These are phyloP conservation scores for Rhynchosporium secalis DNA, from an alignment of 2,329 filamentous ascomycete genomes.

Conservation along the genomic window DNA sequence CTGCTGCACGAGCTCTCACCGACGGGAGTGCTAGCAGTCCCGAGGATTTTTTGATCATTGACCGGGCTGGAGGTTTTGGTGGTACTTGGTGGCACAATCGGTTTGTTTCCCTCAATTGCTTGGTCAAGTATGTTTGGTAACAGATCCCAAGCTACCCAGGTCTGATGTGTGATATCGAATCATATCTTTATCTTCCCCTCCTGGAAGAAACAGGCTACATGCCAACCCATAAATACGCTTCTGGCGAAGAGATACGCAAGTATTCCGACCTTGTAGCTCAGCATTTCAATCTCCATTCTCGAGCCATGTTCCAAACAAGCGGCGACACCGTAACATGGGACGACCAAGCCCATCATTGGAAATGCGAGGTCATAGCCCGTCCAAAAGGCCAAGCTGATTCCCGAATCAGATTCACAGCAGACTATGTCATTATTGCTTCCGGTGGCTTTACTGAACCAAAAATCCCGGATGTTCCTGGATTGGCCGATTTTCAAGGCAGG, in stretches of 20 bases:
- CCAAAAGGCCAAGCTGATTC: constrained; percentile 16
- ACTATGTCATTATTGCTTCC: constrained; percentile 42
- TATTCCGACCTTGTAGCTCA: constrained; percentile 48
- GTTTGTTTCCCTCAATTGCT: not conserved
- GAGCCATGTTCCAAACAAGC: constrained; percentile 49
- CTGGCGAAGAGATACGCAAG: constrained; percentile 36
- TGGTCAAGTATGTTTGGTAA: not conserved
- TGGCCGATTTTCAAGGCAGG: constrained; percentile 43
- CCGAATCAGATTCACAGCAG: constrained; percentile 29
- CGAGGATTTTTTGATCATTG: constrained; percentile 44
- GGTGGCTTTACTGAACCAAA: constrained; percentile 47
- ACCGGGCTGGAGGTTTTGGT: constrained; percentile 50
- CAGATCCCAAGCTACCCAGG: constrained; percentile 44
- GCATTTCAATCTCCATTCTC: constrained; percentile 44
- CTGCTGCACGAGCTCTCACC: constrained; percentile 14
- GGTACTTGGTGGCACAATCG: constrained; percentile 52
- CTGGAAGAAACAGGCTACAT: constrained; percentile 61
- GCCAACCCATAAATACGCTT: constrained; percentile 43
- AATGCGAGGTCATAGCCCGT: constrained; percentile 12
- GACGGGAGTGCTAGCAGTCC: constrained; percentile 21
- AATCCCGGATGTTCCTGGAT: constrained; percentile 46
- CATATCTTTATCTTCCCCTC: constrained; percentile 59
- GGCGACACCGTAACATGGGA: constrained; percentile 49
- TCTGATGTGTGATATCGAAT: constrained; percentile 57
- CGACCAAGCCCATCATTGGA: constrained; percentile 42